Base-by-base conservation (phyloP, 371 early-diverging fungal genomes). In the Haplosporangium sp. region DNA sequence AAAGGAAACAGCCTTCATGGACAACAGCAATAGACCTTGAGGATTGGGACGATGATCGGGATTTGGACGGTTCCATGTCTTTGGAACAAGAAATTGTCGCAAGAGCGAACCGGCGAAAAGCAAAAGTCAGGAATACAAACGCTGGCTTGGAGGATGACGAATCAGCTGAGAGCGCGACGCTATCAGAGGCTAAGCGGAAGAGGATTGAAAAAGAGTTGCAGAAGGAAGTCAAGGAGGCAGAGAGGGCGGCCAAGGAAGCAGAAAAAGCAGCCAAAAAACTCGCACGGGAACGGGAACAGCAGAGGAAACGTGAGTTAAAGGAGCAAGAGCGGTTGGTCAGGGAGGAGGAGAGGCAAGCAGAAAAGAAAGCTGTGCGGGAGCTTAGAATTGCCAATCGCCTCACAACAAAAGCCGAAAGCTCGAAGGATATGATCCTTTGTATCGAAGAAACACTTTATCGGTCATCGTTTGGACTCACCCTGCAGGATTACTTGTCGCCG, bases 361-460 rank as follows among this genome's bases (percentile, higher is more conserved):
- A 69, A 10, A 58, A 21, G 56, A 51, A 40, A 46, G 77, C 67
- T 1, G 59, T 40, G 9, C 62, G 73, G 9, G 69, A 72, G 20
- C 13, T 65, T 10, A 55, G 54, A 9, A 64, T 65, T 20, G 69
- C 69, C 11, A 79, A 73, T 23, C 63, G 69, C 5, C 43, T 73
- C 5, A 58, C 66, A 2, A 58, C 50, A 9, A 79, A 73, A 45
- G 43, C 65, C 0, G 66, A 73, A 6, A 43, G 55, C 2, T 61
- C 64, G 47, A 65, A 69, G 51, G 80, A 79, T 51, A 68, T 79
- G 65, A 55, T 79, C 21, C 38, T 79, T 1, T 73, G 73, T 43
- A 64, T 79, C 5, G 80, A 79, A 13, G 56, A 73, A 11, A 57
- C 68, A 13, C 62, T 79, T 14, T 58, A 64, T 37, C 51, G 41